Evolutionary conservation across 345 rosid species (phyloP), one percentile per base, ranked within the genome.

Genomic region (Populus pruinosa): DNA sequence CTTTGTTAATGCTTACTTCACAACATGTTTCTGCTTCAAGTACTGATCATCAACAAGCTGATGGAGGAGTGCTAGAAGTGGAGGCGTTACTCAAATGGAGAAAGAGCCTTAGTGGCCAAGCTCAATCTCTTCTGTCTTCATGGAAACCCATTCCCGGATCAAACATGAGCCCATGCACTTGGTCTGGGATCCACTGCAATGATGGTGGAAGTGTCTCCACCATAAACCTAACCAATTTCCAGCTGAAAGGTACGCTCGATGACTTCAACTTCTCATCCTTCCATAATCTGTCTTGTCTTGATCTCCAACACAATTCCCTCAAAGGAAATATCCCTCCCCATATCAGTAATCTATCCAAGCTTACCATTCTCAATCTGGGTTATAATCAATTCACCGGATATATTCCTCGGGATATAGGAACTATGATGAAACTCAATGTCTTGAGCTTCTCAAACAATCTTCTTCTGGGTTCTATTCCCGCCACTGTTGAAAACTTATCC

Each of bases 401-500:
- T 25, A 76, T 81, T 21, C 87, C 88, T 11, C 20, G 56, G 27
- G 63, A 83, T 18, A 12, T 85, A 3, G 85, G 84, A 63, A 73
- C 47, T 10, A 55, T 87, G 29, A 20, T 10, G 14, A 18, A 29
- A 35, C 81, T 78, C 64, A 66, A 41, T 67, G 53, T 85, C 41
- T 66, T 39, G 76, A 79, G 76, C 80, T 82, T 6, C 18, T 62
- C 76, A 0, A 50, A 72, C 23, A 87, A 83, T 73, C 8, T 18
- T 6, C 79, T 88, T 21, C 53, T 23, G 7, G 89, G 86, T 6
- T 18, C 71, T 1, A 78, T 87, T 55, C 86, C 89, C 31, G 29
- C 77, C 14, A 43, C 78, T 66, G 16, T 84, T 31, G 82, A 81
- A 16, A 77, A 83, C 56, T 50, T 85, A 49, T 70, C 38, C 66